Percentiles rank a stretch among this genome's conserved stretches.
Evolutionary conservation across 495 filamentous ascomycete genomes (phyloP).

Genomic region (Penicillium antarcticum): DNA sequence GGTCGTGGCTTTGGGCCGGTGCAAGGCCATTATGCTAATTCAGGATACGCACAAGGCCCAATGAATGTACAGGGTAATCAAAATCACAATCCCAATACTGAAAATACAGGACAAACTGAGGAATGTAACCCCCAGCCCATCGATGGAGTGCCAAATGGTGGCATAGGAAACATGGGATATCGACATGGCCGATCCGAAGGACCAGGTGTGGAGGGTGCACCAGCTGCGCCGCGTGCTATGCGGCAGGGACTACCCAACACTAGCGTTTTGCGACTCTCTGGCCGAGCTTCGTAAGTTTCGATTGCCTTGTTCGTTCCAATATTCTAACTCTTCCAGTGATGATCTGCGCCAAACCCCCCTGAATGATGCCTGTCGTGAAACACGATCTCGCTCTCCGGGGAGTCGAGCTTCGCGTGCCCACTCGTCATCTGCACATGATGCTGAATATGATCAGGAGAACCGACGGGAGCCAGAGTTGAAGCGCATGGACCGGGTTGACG

Average conservation of each 20-base stretch:
- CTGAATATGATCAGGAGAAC: conserved; percentile 46
- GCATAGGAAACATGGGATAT: conserved; percentile 23
- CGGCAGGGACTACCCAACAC: conserved; percentile 80
- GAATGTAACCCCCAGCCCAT: not conserved
- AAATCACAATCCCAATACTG: conserved; percentile 25
- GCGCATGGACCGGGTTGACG: conserved; percentile 1
- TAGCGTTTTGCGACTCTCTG: conserved; percentile 43
- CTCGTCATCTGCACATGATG: conserved; percentile 46
- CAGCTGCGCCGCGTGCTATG: conserved; percentile 92
- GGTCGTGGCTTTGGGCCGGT: conserved; percentile 41
- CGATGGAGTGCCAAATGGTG: conserved; percentile 8
- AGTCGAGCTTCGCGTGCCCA: conserved; percentile 57
- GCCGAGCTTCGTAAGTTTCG: too few relatives aligned
- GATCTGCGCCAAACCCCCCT: too few relatives aligned
- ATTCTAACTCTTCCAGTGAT: too few relatives aligned
- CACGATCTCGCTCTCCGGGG: conserved; percentile 45
- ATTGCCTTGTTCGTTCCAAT: too few relatives aligned
- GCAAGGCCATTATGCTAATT: conserved; percentile 38
- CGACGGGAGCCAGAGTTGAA: conserved; percentile 40
- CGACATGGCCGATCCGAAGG: conserved; percentile 43
- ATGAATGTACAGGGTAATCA: too few relatives aligned
- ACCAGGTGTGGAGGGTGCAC: conserved; percentile 72
- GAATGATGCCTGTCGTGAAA: conserved; percentile 9
- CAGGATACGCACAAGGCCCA: conserved; percentile 18
- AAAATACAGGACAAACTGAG: not conserved